Evolutionary conservation across 1,284 basidiomycete genomes (phyloP).

Genomic region (Tylopilus sp.): DNA sequence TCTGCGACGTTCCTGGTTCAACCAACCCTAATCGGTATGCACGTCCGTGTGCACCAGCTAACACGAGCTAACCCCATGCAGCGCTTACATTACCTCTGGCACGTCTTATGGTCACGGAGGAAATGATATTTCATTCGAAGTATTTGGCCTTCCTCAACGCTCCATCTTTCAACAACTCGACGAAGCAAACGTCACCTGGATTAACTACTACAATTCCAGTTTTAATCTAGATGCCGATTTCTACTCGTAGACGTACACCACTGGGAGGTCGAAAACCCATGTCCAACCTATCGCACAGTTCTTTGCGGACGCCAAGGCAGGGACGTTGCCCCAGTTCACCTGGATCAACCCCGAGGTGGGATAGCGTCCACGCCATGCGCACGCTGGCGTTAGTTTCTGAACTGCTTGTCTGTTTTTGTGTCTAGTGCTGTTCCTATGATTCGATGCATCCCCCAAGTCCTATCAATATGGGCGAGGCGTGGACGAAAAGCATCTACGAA

Average conservation of each 20-base stretch:
- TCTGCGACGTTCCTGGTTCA: conserved; percentile 29
- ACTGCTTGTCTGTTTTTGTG: background rate
- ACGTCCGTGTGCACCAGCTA: background rate
- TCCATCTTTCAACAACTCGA: conserved; percentile 31
- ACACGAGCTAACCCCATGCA: background rate
- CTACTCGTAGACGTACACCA: conserved; percentile 24
- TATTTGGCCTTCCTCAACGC: conserved; percentile 28
- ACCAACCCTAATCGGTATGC: conserved; percentile 28
- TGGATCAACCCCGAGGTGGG: conserved; percentile 30
- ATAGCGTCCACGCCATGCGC: background rate
- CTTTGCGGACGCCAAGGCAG: conserved; percentile 24
- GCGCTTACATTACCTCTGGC: conserved; percentile 28
- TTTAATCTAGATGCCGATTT: conserved; percentile 28
- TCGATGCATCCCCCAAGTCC: conserved; percentile 32
- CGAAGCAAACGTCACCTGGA: conserved; percentile 27
- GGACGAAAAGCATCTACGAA: conserved; percentile 26
- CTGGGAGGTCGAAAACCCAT: conserved; percentile 20
- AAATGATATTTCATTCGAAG: conserved; percentile 17
- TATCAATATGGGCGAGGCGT: conserved; percentile 27
- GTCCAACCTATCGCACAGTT: conserved; percentile 20
- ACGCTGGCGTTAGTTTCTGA: background rate
- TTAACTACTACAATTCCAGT: conserved; percentile 31
- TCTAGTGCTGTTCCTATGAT: conserved; percentile 26
- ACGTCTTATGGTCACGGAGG: conserved; percentile 27
- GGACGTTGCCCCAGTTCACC: conserved; percentile 27